Conservation (phyloP, 2,329 filamentous ascomycete genomes). For the Botrytis fabae region DNA sequence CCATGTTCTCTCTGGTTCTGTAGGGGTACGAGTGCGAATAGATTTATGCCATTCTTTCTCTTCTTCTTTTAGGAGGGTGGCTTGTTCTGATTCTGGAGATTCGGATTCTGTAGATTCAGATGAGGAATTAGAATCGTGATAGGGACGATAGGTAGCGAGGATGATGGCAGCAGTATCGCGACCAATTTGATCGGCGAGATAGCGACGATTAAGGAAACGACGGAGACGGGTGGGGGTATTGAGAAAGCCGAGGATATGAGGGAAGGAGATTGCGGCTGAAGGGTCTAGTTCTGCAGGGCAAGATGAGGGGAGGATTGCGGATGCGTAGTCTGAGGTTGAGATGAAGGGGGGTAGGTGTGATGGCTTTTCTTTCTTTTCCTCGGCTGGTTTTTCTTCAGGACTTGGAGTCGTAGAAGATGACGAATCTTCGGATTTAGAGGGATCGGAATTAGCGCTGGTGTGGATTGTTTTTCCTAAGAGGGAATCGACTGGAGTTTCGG, state of each 20-base stretch:
- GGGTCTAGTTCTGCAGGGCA: constrained; percentile 74
- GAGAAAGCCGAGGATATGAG: constrained; percentile 88
- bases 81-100: constrained; percentile 55
- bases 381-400: constrained; percentile 39
- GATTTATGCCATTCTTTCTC: constrained; percentile 82
- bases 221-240: constrained; percentile 85
- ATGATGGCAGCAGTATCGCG: constrained; percentile 85
- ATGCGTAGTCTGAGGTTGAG: constrained; percentile 67
- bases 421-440: constrained; percentile 23
- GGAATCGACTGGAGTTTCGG: constrained; percentile 31
- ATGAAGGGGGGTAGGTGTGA: constrained; percentile 74
- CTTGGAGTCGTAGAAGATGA: constrained; percentile 20
- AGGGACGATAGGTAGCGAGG: constrained; percentile 57
- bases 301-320: constrained; percentile 61
- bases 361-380: constrained; percentile 56
- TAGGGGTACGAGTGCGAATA: constrained; percentile 56
- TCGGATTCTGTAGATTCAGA: constrained; percentile 33
- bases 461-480: constrained; percentile 34
- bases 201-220: constrained; percentile 82
- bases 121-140: constrained; percentile 44
- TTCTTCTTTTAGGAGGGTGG: constrained; percentile 65
- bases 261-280: constrained; percentile 71
- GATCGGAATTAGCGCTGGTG: constrained; percentile 36
- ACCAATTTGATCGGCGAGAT: constrained; percentile 84
- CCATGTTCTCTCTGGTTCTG: constrained; percentile 71